Base-by-base conservation (phyloP, 345 rosid genomes). In the Salix koriyanagi region DNA sequence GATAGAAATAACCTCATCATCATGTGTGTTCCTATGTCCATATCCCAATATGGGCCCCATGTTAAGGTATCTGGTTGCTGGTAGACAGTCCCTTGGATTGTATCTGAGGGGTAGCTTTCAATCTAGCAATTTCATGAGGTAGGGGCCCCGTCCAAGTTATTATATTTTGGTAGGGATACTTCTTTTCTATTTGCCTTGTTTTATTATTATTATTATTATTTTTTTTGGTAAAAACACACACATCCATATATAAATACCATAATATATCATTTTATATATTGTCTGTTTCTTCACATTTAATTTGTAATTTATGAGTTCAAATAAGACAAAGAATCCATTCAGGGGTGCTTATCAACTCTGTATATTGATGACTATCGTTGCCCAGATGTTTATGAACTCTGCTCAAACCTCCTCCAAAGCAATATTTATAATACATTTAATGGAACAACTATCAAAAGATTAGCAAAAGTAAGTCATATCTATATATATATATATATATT, bases 301-400 rank as follows among this genome's bases (percentile, higher is more conserved):
- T 76, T 76, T 68, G 76, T 54, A 83, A 78, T 81, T 73, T 73
- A 65, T 32, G 76, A 28, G 19, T 37, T 23, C 77, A 78, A 75
- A 82, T 81, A 74, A 67, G 89, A 86, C 86, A 83, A 83, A 88
- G 21, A 78, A 84, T 78, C 71, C 77, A 83, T 77, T 68, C 85
- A 71, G 71, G 68, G 56, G 62, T 66, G 42, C 52, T 41, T 26
- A 25, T 34, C 54, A 66, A 10, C 37, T 48, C 18, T 30, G 12
- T 23, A 3, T 30, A 44, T 70, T 12, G 34, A 70, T 21, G 61
- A 58, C 46, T 42, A 12, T 11, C 46, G 3, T 21, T 7, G 61
- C 28, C 62, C 62, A 58, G 62, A 58, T 58, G 62, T n/a, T n/a
- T 9, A 23, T 0, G 62, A 58, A 9, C 62, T 10, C 62, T 58